phyloP scores from a whole-genome alignment of 371 early-diverging fungal genomes.

The Entomophthora muscae region DNA sequence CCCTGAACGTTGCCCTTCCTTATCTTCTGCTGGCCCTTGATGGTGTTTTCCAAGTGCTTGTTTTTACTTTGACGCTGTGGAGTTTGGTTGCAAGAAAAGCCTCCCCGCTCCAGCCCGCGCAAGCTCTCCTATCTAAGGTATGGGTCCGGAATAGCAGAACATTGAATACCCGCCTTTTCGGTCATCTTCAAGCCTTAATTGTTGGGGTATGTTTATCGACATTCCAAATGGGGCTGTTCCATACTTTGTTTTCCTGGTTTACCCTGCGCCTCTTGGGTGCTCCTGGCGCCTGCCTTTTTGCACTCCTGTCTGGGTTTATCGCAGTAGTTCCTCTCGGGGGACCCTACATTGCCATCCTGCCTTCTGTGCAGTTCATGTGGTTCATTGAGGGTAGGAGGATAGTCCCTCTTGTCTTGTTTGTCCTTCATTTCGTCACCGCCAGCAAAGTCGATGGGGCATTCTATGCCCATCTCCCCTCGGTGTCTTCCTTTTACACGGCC shows the following conservation, averaged over 20 bases:
- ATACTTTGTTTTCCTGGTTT: neutral
- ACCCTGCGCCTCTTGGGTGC: neutral
- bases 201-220: neutral
- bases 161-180: neutral
- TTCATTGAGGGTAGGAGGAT: neutral
- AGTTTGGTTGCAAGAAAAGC: neutral
- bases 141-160: too few species aligned
- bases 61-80: neutral
- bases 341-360: neutral
- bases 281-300: neutral
- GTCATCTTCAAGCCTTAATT: neutral
- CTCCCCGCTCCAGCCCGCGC: neutral
- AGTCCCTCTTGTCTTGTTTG: neutral
- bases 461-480: neutral
- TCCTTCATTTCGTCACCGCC: neutral
- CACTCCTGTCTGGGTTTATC: neutral
- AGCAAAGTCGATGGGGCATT: neutral
- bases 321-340: neutral
- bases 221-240: constrained; percentile 1
- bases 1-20: neutral
- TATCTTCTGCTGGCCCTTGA: neutral
- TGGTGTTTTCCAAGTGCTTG: neutral
- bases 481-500: neutral
- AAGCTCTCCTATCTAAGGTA: neutral
- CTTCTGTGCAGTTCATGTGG: neutral